Evolutionary conservation across 1,284 basidiomycete species (phyloP).

Genomic region (Ceratobasidium sp.): DNA sequence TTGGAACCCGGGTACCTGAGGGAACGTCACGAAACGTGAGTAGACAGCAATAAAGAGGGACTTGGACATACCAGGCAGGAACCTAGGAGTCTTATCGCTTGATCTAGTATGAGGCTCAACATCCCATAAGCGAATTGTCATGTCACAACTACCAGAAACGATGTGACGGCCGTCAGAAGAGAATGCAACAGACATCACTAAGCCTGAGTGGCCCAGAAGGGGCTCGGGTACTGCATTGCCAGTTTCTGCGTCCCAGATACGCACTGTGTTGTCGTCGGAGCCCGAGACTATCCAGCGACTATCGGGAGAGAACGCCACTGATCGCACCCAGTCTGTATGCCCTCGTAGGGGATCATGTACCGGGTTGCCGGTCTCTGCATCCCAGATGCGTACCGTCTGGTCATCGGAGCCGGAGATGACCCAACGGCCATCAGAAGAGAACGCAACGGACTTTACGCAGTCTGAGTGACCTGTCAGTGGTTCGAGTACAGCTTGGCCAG

Average conservation of each 20-base stretch:
- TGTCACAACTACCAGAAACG: background rate
- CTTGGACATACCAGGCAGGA: background rate
- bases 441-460: background rate
- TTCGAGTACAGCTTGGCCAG: background rate
- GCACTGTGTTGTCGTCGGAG: conserved; percentile 43
- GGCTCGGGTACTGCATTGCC: conserved; percentile 2
- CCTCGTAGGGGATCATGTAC: too few species aligned
- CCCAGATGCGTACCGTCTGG: conserved; percentile 7
- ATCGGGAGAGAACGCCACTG: conserved; percentile 12
- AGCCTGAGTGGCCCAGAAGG: background rate
- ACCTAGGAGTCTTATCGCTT: background rate
- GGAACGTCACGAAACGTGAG: background rate
- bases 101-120: background rate
- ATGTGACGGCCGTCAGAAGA: background rate
- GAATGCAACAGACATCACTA: background rate
- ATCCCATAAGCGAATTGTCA: background rate
- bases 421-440: conserved; percentile 15
- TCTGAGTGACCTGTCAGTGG: conserved; percentile 6
- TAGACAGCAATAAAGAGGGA: too few species aligned
- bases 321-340: too few species aligned
- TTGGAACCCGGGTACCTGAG: background rate
- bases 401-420: background rate
- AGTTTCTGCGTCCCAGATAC: conserved; percentile 42
- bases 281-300: conserved; percentile 41
- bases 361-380: conserved; percentile 17